Evolutionary conservation across 2,329 filamentous ascomycete genomes (phyloP), one percentile per base, ranked within the genome.

Genomic region (Penicillium italicum): DNA sequence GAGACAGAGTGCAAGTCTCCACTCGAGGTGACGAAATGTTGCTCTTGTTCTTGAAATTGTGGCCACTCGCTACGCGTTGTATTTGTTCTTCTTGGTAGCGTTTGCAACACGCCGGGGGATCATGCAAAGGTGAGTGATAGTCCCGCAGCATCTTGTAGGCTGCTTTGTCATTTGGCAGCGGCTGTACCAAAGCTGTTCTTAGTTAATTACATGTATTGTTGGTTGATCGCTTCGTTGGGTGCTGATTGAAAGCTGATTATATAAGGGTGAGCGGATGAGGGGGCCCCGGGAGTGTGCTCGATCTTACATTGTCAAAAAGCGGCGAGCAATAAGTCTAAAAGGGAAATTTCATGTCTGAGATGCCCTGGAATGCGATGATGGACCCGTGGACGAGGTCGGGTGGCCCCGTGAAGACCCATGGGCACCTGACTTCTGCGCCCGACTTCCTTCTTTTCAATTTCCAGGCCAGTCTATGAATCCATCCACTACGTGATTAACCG

Each of bases 351-450:
- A n/a, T 24, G 5, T 24, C 24, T 24, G n/a, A n/a, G n/a, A n/a
- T n/a, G n/a, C 33, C 50, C 50, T 18, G 37, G 51, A 38, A 43
- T 20, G 37, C 20, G 12, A 42, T 5, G 14, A 16, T 49, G n/a
- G 34, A 56, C 58, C 56, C 40, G 50, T 57, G 56, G 48, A 55
- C 18, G 16, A 38, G 47, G 41, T 49, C 58, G 56, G 60, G 49
- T 61, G 47, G 43, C 54, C 53, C 58, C 58, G 53, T 50, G 37
- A 45, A 2, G 49, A 59, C 42, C 60, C 58, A 61, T 48, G 50
- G 53, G 45, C 47, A 54, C 51, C 24, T 45, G 50, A 31, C 24
- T 26, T 26, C 20, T 8, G 12, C 40, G 20, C 22, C 40, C 7
- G n/a, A n/a, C n/a, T n/a, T n/a, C n/a, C n/a, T n/a, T n/a, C n/a